Percentiles rank a stretch among this genome's conserved stretches.
Conservation (phyloP, 2,329 filamentous ascomycete species). For the Botrytis sinoallii region DNA sequence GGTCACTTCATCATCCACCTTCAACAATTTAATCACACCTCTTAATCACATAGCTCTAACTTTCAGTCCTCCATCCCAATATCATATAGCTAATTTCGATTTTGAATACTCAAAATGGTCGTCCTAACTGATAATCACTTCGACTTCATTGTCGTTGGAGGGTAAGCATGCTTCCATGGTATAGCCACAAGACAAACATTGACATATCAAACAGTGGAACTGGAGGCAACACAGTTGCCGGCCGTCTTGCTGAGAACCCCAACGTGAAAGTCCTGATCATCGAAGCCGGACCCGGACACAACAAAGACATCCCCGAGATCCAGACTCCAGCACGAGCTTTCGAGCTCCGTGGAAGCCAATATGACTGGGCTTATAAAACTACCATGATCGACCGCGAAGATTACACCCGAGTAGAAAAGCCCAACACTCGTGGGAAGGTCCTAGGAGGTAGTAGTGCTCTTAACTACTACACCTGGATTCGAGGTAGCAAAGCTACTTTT, state of each 20-base stretch:
- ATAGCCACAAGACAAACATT: too few relatives aligned
- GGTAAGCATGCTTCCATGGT: too few relatives aligned
- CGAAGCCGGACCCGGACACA: constrained; percentile 36
- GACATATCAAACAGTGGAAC: too few relatives aligned
- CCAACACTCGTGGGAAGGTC: constrained; percentile 41
- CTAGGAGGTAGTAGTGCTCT: too few relatives aligned
- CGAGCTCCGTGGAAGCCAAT: constrained; percentile 51
- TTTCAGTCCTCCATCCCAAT: neutral
- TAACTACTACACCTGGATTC: too few relatives aligned
- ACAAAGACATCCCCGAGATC: constrained; percentile 49
- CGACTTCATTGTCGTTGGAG: too few relatives aligned
- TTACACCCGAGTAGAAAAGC: constrained; percentile 60
- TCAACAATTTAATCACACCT: neutral
- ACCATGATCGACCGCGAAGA: constrained; percentile 57
- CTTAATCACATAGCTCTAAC: neutral
- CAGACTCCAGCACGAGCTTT: constrained; percentile 53
- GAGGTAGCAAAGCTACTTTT: too few relatives aligned
- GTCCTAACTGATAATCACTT: neutral
- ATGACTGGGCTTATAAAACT: constrained; percentile 61
- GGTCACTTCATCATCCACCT: neutral
- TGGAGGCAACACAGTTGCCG: too few relatives aligned
- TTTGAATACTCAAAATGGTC: neutral
- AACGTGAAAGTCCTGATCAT: too few relatives aligned
- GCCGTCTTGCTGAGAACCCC: too few relatives aligned
- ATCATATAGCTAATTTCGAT: neutral